Evolutionary conservation across 305 asterid species (phyloP).

Genomic region (Ajuga reptans): DNA sequence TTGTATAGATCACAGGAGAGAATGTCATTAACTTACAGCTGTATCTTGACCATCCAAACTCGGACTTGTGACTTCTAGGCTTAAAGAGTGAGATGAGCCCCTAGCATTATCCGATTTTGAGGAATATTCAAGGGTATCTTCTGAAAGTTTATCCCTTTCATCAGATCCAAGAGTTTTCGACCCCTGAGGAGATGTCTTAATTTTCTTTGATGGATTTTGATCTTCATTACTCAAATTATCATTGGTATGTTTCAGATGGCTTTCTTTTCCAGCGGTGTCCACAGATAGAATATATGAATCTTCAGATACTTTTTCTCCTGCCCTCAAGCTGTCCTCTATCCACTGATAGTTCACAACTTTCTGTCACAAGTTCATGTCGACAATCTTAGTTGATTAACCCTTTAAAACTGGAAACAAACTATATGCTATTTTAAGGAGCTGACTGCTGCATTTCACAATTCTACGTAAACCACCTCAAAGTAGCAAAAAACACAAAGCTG

Average conservation of each 20-base stretch:
- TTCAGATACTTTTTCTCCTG: slow-evolving; percentile 60
- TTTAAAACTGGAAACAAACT: neutral
- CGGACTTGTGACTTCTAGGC: slow-evolving; percentile 46
- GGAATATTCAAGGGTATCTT: slow-evolving; percentile 22
- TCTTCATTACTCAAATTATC: slow-evolving; percentile 28
- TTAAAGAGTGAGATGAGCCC: slow-evolving; percentile 37
- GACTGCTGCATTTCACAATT: neutral
- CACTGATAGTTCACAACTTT: slow-evolving; percentile 64
- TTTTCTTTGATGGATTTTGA: slow-evolving; percentile 36
- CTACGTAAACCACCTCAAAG: neutral
- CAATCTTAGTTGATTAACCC: neutral
- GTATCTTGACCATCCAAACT: slow-evolving; percentile 28
- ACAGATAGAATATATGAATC: slow-evolving; percentile 42
- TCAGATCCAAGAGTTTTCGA: slow-evolving; percentile 27
- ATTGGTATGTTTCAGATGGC: slow-evolving; percentile 17
- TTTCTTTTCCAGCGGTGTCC: slow-evolving; percentile 29
- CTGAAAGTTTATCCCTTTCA: slow-evolving; percentile 17
- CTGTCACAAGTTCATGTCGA: slow-evolving; percentile 34
- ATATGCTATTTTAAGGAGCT: neutral
- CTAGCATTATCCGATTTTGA: slow-evolving; percentile 28
- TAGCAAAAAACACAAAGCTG: neutral
- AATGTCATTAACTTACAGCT: slow-evolving; percentile 35
- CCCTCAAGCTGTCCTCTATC: slow-evolving; percentile 77
- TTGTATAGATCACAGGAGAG: neutral
- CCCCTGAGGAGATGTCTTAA: slow-evolving; percentile 36